phyloP scores from a whole-genome alignment of 2,329 filamentous ascomycete genomes.

The Leptographium lundbergii region DNA sequence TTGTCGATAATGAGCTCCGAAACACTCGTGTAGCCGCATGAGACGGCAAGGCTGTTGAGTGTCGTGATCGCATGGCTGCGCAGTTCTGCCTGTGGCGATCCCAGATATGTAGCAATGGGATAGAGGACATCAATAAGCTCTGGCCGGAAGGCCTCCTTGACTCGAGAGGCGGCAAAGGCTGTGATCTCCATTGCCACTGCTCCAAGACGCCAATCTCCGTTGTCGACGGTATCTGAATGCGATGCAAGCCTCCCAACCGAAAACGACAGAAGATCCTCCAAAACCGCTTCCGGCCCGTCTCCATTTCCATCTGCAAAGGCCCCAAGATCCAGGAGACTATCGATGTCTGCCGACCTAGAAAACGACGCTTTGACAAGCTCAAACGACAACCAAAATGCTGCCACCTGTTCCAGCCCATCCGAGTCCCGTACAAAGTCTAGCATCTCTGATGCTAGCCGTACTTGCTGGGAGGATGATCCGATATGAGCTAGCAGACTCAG shows the following conservation, averaged over 20 bases:
- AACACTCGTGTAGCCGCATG: slow-evolving; percentile 63
- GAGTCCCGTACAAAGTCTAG: slow-evolving; percentile 49
- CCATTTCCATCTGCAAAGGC: slow-evolving; percentile 18
- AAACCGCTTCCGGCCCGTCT: slow-evolving; percentile 25
- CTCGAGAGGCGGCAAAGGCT: slow-evolving; percentile 58
- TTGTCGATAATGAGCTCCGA: slow-evolving; percentile 77
- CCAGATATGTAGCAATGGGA: slow-evolving; percentile 78
- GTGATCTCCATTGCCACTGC: slow-evolving; percentile 72
- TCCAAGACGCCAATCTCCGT: slow-evolving; percentile 57
- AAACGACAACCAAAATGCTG: slow-evolving; percentile 70
- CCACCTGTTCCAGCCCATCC: slow-evolving; percentile 45
- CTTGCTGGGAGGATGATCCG: slow-evolving; percentile 44
- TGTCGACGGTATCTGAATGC: slow-evolving; percentile 30
- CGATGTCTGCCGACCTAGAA: slow-evolving; percentile 38
- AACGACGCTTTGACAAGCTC: slow-evolving; percentile 52
- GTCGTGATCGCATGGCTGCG: slow-evolving; percentile 73
- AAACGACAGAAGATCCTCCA: slow-evolving; percentile 56
- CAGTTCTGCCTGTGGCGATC: slow-evolving; percentile 53
- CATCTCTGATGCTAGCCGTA: slow-evolving; percentile 51
- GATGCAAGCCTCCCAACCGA: slow-evolving; percentile 50
- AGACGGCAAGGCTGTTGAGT: slow-evolving; percentile 63
- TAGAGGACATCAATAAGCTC: slow-evolving; percentile 89
- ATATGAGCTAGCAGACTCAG: slow-evolving; percentile 42
- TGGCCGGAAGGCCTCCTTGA: slow-evolving; percentile 57
- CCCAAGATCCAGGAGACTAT: slow-evolving; percentile 53